Base-by-base conservation (phyloP, 169 alveolate genomes). In the Cryptosporidium canis region DNA sequence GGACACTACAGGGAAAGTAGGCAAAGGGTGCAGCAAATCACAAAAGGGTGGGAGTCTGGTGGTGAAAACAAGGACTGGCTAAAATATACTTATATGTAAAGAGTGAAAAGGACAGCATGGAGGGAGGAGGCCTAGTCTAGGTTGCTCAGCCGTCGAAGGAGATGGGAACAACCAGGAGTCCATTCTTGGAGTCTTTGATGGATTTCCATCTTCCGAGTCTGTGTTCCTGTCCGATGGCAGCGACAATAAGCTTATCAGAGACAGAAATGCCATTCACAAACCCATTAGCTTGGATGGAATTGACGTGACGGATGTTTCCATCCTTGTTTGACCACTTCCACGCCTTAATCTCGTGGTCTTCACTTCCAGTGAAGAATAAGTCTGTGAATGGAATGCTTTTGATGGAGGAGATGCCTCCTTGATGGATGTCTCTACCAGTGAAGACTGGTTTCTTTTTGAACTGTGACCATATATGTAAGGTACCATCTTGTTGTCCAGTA, bases 211-310 rank as follows among this genome's bases (percentile, higher is more conserved):
- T 77, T 0, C 87, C 87, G 24, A 77, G 72, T 58, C 87, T 77
- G 29, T 77, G 72, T 63, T 77, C 87, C 44, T 77, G 87, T 21
- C 87, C 87, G 61, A 77, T 61, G 39, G 87, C 87, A 56, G 87
- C 71, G 31, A 77, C 87, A 24, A 77, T 11, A 16, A 77, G 47
- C 35, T 77, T 55, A 18, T 77, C 87, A 29, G 70, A 24, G 44
- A 77, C 63, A 29, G 55, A 35, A 24, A 77, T 77, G 27, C 21
- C 72, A 77, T 77, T 77, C 14, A 77, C 87, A 77, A 77, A 77
- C 11, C 87, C 87, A 33, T 37, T 18, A 39, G 61, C 24, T 56
- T 24, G 21, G 3, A 77, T 44, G 14, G 70, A 31, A 29, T 55
- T 45, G 4, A 77, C 33, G 9, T 16, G 61, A 43, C 65, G 35